A percentile compares a stretch with the other conserved stretches of the same genome.
Evolutionary conservation across 2,329 filamentous ascomycete genomes (phyloP).

Genomic region (Cladosporium austrohemisphaericum): DNA sequence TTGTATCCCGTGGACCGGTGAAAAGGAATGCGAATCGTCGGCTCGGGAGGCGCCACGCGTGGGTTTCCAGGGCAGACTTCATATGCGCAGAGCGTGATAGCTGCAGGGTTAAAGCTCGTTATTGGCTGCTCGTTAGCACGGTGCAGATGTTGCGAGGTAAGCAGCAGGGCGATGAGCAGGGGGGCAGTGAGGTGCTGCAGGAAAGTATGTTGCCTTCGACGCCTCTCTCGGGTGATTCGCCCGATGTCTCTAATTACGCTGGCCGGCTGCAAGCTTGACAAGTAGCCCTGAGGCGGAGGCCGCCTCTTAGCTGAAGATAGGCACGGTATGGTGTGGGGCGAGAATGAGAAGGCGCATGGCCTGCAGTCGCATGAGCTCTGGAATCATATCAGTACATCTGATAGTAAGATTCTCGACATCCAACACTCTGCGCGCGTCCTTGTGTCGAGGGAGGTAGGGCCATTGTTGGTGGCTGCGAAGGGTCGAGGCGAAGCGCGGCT

Average conservation of each 20-base stretch:
- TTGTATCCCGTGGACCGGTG: slow-evolving; percentile 1
- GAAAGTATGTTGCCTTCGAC: not conserved
- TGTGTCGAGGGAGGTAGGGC: not conserved
- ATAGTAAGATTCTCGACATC: not conserved
- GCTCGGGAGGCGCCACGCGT: not conserved
- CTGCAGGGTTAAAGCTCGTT: not conserved
- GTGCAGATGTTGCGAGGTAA: not conserved
- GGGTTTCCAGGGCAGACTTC: not conserved
- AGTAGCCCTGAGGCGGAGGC: not conserved
- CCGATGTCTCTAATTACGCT: not conserved
- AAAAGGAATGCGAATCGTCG: not conserved
- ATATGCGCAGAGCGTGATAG: not conserved
- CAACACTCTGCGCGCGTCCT: not conserved
- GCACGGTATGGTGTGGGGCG: slow-evolving; percentile 9
- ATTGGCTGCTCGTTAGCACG: not conserved
- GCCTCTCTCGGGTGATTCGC: not conserved
- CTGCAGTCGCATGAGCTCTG: not conserved
- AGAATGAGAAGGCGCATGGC: not conserved
- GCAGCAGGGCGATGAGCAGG: not conserved
- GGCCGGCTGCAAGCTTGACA: not conserved
- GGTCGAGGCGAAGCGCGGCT: slow-evolving; percentile 4
- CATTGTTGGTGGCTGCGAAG: slow-evolving; percentile 4
- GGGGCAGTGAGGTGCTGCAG: slow-evolving; percentile 3
- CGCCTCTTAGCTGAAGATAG: not conserved
- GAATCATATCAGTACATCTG: not conserved